Base-by-base conservation (phyloP, 148 eudicot species). In the Persicaria tinctoria region DNA sequence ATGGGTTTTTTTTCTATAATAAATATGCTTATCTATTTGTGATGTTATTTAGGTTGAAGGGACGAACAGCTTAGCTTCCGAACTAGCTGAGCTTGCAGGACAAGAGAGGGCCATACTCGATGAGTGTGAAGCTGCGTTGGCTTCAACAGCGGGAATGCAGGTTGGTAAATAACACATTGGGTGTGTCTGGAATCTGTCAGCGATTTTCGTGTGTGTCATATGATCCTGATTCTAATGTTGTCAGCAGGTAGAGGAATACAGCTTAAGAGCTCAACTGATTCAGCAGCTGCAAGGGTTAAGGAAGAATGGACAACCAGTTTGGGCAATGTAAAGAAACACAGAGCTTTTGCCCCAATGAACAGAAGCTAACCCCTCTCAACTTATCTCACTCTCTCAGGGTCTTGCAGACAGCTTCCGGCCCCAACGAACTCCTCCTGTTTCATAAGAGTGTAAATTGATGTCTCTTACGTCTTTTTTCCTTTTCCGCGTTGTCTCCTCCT, bases 31-130 rank as follows among this genome's bases (percentile, higher is more conserved):
- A 66, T 66, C 70, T 5, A 14, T 66, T 47, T 12, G 41, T 47
- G 17, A 38, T 66, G 18, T 66, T 69, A 74, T 84, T 57, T 80
- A 96, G 97, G 89, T 83, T 71, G 97, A 92, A 82, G 90, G 87
- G 46, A 85, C 79, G 83, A 86, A 87, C 81, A 73, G 79, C 83
- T 83, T 90, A 81, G 89, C 89, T 55, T 89, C 97, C 51, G 94
- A 90, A 85, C 85, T 92, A 75, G 91, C 97, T 79, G 86, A 85
- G 68, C 51, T 89, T 75, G 88, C 92, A 75, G 88, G 88, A 69
- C 86, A 86, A 74, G 92, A 88, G 69, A 90, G 88, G 84, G 91
- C 94, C 80, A 82, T 85, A 90, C 86, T 92, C 73, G 89, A 90
- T 75, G 91, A 89, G 80, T 90, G 92, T 80, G 97, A 90, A 49